Conservation (phyloP, 2,329 filamentous ascomycete genomes). For the Xylaria sp. region DNA sequence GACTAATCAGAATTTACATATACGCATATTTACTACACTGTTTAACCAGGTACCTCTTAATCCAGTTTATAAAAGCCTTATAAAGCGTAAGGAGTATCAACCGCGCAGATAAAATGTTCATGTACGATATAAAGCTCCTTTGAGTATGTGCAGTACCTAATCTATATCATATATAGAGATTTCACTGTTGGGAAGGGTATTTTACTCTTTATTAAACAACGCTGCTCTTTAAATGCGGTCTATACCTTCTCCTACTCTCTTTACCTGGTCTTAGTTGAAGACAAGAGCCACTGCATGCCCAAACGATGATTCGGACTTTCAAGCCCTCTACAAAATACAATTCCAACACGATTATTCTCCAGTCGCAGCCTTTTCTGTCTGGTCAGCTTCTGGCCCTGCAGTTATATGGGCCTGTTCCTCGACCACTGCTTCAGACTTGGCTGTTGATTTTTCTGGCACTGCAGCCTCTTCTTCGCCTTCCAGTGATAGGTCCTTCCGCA, state of each 20-base stretch:
- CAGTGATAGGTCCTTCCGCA: slow-evolving; percentile 66
- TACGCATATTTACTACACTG: background rate
- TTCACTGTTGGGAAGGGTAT: slow-evolving; percentile 17
- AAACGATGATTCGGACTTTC: slow-evolving; percentile 11
- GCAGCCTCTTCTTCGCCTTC: slow-evolving; percentile 55
- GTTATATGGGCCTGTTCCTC: slow-evolving; percentile 22
- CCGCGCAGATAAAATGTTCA: too few relatives aligned
- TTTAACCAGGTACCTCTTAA: background rate
- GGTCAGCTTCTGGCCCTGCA: slow-evolving; percentile 6
- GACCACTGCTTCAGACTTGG: slow-evolving; percentile 6
- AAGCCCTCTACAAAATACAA: background rate
- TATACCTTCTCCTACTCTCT: slow-evolving; percentile 32
- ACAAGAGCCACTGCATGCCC: slow-evolving; percentile 2
- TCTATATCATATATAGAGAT: too few relatives aligned
- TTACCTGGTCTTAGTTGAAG: slow-evolving; percentile 5
- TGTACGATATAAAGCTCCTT: too few relatives aligned
- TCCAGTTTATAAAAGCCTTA: background rate
- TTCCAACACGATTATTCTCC: slow-evolving; percentile 17
- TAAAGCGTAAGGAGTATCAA: background rate
- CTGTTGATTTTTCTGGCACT: slow-evolving; percentile 15
- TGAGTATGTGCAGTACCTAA: too few relatives aligned
- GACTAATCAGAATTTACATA: background rate
- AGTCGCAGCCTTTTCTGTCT: slow-evolving; percentile 19
- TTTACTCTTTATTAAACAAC: slow-evolving; percentile 21
- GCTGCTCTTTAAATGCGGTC: slow-evolving; percentile 29